Evolutionary conservation across 371 early-diverging fungal species (phyloP).

Genomic region (Blyttiomyces sp.): DNA sequence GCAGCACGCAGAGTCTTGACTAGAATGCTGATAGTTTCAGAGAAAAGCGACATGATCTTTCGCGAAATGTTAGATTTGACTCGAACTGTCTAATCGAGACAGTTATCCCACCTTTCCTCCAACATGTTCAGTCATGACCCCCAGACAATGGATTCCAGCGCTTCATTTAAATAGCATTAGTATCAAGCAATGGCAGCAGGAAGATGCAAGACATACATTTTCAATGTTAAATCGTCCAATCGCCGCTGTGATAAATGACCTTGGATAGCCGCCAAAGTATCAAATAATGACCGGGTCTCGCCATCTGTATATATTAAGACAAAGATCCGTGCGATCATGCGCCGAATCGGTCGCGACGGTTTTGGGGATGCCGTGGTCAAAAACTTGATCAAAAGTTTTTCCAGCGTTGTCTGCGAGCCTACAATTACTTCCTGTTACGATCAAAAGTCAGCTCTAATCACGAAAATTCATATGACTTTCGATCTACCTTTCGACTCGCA

Average conservation of each 20-base stretch:
- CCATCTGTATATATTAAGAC: slow-evolving; percentile 67
- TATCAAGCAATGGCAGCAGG: no score
- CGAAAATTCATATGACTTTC: no score
- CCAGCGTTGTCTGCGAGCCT: slow-evolving; percentile 62
- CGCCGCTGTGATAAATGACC: slow-evolving; percentile 61
- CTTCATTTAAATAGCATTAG: slow-evolving; percentile 38
- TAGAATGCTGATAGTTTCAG: slow-evolving; percentile 67
- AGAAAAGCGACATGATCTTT: slow-evolving; percentile 71
- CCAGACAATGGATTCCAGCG: slow-evolving; percentile 73
- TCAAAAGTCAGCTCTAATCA: no score
- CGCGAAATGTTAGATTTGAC: not conserved
- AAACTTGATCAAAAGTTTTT: slow-evolving; percentile 63
- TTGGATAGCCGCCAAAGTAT: slow-evolving; percentile 71
- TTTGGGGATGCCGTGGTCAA: slow-evolving; percentile 63
- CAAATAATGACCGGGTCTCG: slow-evolving; percentile 70
- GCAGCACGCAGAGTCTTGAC: slow-evolving; percentile 59
- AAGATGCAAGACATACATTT: slow-evolving; percentile 21
- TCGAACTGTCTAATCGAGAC: no score
- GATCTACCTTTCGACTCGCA: not conserved
- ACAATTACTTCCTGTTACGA: slow-evolving; percentile 60
- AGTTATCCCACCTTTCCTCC: slow-evolving; percentile 12
- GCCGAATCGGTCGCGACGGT: slow-evolving; percentile 74
- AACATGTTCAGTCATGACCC: slow-evolving; percentile 45
- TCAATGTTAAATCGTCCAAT: slow-evolving; percentile 46
- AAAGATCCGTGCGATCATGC: slow-evolving; percentile 72